Conservation (phyloP, 768 basidiomycete species). For the Pholiota microspora region DNA sequence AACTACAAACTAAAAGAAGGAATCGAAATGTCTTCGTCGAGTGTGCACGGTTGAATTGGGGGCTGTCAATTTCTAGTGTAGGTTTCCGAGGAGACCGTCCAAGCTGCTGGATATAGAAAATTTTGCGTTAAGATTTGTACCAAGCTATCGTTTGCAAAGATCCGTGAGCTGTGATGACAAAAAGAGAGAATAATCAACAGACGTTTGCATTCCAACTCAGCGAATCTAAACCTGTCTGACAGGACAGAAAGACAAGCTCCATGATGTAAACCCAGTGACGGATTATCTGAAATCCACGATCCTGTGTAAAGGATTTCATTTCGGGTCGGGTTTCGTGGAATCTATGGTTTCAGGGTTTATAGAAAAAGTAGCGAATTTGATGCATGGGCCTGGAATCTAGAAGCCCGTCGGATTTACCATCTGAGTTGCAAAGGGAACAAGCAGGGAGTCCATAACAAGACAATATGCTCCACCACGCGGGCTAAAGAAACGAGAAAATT, state of each 20-base stretch:
- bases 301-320: background rate
- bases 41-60: background rate
- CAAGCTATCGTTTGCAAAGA: background rate
- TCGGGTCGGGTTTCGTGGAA: background rate
- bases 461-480: background rate
- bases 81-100: background rate
- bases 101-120: background rate
- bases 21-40: background rate
- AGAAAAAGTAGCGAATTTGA: background rate
- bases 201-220: slow-evolving; percentile 2
- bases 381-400: background rate
- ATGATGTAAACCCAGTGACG: background rate
- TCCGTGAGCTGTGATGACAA: background rate
- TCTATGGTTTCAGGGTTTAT: slow-evolving; percentile 2
- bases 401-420: background rate
- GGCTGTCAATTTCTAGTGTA: background rate
- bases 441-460: background rate
- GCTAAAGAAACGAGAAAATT: background rate
- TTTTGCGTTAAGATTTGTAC: background rate
- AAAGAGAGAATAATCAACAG: background rate
- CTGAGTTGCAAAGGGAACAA: background rate
- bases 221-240: background rate
- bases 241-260: slow-evolving; percentile 1
- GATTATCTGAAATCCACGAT: background rate
- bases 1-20: background rate